A percentile compares a stretch with the other conserved stretches of the same genome.
Evolutionary conservation across 129 eudicot species (phyloP).

Genomic region (Pseudognaphalium luteoalbum): DNA sequence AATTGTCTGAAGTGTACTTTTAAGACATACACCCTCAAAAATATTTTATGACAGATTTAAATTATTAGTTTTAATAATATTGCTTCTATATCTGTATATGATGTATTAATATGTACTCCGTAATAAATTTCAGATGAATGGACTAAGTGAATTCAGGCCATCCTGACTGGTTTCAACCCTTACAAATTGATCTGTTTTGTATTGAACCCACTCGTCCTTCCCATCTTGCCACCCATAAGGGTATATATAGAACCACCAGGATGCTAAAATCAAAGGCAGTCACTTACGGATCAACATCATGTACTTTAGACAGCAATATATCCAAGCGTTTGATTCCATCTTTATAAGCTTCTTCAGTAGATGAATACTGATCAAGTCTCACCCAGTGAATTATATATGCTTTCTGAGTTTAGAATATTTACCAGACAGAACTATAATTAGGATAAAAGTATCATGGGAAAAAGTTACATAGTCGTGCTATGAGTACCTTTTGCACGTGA

Average conservation of each 20-base stretch:
- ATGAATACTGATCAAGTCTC: conserved; percentile 61
- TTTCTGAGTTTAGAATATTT: conserved; percentile 50
- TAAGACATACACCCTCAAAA: background rate
- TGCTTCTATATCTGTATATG: background rate
- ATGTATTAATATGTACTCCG: too few relatives aligned
- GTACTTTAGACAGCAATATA: conserved; percentile 59
- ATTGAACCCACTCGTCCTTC: background rate
- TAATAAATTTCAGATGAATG: background rate
- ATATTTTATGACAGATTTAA: background rate
- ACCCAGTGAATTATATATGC: conserved; percentile 90
- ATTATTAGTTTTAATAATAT: background rate
- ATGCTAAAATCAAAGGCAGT: background rate
- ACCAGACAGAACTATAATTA: background rate
- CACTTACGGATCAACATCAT: conserved; percentile 70
- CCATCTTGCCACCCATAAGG: background rate
- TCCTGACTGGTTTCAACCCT: background rate
- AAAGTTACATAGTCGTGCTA: conserved; percentile 2
- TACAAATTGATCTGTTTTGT: background rate
- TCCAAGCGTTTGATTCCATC: conserved; percentile 77
- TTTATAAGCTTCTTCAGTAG: conserved; percentile 61
- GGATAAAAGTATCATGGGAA: background rate
- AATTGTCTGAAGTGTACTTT: background rate
- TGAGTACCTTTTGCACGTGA: conserved; percentile 89
- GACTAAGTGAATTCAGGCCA: background rate
- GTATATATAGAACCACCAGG: background rate